These are phyloP conservation scores for Spinacia oleracea DNA, from an alignment of 179 eudicot genomes.

Conservation along the genomic window DNA sequence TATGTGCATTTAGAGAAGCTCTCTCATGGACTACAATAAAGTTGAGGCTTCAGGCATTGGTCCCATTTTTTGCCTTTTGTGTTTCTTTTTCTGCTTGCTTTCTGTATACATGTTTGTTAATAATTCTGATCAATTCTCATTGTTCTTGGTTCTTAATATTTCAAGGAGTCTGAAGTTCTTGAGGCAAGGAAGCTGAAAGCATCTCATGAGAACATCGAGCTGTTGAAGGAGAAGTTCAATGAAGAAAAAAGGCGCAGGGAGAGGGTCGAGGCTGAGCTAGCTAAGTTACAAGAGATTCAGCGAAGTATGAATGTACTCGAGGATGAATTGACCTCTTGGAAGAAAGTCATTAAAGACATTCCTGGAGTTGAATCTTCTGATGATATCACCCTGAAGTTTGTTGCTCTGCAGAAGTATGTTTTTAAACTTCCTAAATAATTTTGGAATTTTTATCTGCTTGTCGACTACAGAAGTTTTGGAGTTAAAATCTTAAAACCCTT, in stretches of 20 bases:
- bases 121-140: neutral
- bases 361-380: conserved; percentile 78
- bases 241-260: conserved; percentile 81
- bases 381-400: conserved; percentile 69
- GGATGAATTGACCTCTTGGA: conserved; percentile 83
- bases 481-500: neutral
- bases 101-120: neutral
- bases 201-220: conserved; percentile 67
- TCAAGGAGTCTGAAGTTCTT: conserved; percentile 80
- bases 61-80: neutral
- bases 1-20: conserved; percentile 5
- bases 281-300: conserved; percentile 62
- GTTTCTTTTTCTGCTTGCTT: neutral
- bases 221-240: conserved; percentile 74
- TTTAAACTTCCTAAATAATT: conserved; percentile 11
- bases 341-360: conserved; percentile 56
- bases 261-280: conserved; percentile 72
- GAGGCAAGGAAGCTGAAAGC: conserved; percentile 79
- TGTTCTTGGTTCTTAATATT: neutral
- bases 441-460: conserved; percentile 1
- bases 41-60: conserved; percentile 14
- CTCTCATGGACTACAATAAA: neutral
- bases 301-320: conserved; percentile 48
- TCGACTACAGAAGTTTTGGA: neutral
- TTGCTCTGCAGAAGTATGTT: conserved; percentile 78